These are phyloP conservation scores for Austropuccinia psidii DNA, from an alignment of 1,284 basidiomycete species.

Conservation along the genomic window DNA sequence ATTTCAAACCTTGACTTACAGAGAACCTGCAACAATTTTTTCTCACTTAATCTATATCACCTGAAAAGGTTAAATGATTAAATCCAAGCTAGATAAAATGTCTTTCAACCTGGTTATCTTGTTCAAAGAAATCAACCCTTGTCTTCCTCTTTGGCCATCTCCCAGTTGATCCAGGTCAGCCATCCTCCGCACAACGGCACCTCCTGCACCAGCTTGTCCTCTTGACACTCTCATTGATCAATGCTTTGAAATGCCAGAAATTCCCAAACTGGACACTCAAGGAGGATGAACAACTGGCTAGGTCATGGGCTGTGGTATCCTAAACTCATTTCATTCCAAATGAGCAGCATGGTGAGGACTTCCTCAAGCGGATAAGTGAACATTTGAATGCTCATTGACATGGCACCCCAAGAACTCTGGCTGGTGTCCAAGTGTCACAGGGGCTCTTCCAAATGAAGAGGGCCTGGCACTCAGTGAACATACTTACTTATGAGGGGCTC, in stretches of 20 bases:
- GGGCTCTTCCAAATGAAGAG: too few relatives aligned
- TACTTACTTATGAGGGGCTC: too few relatives aligned
- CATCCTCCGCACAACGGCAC: background rate
- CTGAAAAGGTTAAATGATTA: too few relatives aligned
- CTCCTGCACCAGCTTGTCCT: too few relatives aligned
- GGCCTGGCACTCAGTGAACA: too few relatives aligned
- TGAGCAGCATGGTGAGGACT: conserved; percentile 18
- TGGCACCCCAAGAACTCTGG: background rate
- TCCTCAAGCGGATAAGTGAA: conserved; percentile 16
- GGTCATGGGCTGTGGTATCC: background rate
- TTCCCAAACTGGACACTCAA: conserved; percentile 16
- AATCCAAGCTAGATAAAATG: too few relatives aligned
- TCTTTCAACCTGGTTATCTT: too few relatives aligned
- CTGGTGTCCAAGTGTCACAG: conserved; percentile 11
- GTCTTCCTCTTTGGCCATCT: background rate
- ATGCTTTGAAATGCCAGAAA: background rate
- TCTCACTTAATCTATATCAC: too few relatives aligned
- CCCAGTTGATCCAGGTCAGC: conserved; percentile 3
- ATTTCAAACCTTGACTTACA: too few relatives aligned
- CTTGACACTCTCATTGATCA: conserved; percentile 1
- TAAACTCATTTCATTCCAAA: background rate
- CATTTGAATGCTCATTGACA: conserved; percentile 8
- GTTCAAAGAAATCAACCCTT: too few relatives aligned
- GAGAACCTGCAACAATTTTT: too few relatives aligned
- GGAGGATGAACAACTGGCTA: conserved; percentile 19